A percentile compares a stretch with the other conserved stretches of the same genome.
Conservation (phyloP, 2,329 filamentous ascomycete species). For the Leptographium radiaticola region DNA sequence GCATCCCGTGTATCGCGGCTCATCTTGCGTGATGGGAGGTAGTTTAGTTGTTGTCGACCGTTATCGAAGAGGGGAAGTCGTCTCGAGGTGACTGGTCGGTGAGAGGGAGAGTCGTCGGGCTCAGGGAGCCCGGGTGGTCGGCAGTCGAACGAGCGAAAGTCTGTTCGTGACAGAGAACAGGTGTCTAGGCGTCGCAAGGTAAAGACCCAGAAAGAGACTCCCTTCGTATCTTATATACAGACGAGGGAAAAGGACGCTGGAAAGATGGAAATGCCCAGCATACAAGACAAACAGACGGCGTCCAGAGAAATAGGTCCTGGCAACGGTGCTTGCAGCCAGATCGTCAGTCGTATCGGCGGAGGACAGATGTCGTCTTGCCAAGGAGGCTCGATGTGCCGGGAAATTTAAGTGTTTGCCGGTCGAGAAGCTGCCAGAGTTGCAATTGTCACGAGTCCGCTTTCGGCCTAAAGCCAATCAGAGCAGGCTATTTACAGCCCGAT, state of each 20-base stretch:
- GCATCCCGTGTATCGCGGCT: constrained; percentile 20
- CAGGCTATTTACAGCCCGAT: neutral
- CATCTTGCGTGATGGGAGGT: constrained; percentile 15
- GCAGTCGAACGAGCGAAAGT: neutral
- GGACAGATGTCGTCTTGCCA: neutral
- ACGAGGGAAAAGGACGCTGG: neutral
- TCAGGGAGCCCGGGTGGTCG: no score
- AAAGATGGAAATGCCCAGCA: neutral
- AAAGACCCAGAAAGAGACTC: neutral
- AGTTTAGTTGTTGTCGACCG: no score
- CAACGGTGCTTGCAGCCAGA: neutral
- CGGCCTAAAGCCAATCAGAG: constrained; percentile 5
- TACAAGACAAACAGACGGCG: neutral
- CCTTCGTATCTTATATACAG: neutral
- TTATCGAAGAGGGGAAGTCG: neutral
- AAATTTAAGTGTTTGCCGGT: constrained; percentile 2
- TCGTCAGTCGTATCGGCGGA: neutral
- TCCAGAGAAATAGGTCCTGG: neutral
- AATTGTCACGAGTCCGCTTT: constrained; percentile 9
- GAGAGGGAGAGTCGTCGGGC: neutral
- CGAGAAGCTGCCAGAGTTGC: constrained; percentile 12
- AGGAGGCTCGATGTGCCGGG: neutral
- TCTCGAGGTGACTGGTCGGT: neutral
- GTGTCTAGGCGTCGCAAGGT: neutral
- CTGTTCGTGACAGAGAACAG: no score